Conservation (phyloP, 768 basidiomycete genomes). For the Termitomyces sp. region DNA sequence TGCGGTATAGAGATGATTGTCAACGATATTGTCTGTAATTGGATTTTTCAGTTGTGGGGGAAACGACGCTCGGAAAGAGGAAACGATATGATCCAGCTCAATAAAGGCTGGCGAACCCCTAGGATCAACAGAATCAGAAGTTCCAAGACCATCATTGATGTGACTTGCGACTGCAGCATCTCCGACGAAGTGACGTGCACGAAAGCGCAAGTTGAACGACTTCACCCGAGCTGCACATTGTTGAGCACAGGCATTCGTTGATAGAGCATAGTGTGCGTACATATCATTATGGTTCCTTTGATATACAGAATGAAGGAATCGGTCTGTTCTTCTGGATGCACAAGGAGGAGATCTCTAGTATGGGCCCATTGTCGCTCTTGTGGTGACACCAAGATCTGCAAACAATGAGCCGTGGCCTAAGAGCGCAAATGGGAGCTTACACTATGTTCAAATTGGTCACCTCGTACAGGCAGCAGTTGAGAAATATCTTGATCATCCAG, state of each 20-base stretch:
- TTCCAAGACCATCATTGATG: slow-evolving; percentile 34
- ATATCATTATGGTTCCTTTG: slow-evolving; percentile 67
- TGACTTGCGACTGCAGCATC: slow-evolving; percentile 47
- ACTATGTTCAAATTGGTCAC: slow-evolving; percentile 59
- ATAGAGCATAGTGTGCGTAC: slow-evolving; percentile 26
- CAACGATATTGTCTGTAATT: slow-evolving; percentile 53
- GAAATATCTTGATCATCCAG: slow-evolving; percentile 75
- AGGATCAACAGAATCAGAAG: slow-evolving; percentile 52
- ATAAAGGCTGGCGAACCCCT: slow-evolving; percentile 62
- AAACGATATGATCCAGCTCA: slow-evolving; percentile 58
- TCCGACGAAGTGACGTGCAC: slow-evolving; percentile 57
- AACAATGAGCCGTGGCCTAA: not conserved
- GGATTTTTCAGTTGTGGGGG: slow-evolving; percentile 56
- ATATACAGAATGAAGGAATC: slow-evolving; percentile 74
- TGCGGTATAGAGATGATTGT: slow-evolving; percentile 55
- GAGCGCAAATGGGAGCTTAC: slow-evolving; percentile 34
- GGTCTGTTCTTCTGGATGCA: slow-evolving; percentile 58
- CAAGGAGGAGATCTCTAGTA: slow-evolving; percentile 54
- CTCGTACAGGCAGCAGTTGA: slow-evolving; percentile 64
- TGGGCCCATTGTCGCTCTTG: slow-evolving; percentile 69
- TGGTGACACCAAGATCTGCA: slow-evolving; percentile 45
- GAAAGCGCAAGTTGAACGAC: slow-evolving; percentile 66
- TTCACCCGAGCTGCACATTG: slow-evolving; percentile 44
- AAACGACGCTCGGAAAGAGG: slow-evolving; percentile 57
- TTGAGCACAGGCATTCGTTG: not conserved